Conservation (phyloP, 352 stramenopile species). For the Pythium graminicola region DNA sequence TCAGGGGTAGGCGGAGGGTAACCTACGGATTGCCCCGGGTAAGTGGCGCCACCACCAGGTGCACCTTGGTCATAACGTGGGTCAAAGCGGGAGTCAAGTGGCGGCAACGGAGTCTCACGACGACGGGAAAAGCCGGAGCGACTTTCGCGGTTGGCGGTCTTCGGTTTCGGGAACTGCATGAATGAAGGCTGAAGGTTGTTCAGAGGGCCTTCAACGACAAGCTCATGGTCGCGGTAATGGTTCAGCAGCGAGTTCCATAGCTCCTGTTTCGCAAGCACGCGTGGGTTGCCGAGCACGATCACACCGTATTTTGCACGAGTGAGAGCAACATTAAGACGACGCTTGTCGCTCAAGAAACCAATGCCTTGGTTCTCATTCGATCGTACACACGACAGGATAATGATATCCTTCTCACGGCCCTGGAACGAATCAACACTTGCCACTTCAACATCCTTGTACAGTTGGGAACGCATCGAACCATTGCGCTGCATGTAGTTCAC, state of each 20-base stretch:
- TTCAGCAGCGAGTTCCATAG: conserved; percentile 87
- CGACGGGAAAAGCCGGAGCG: conserved; percentile 35
- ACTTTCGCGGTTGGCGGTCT: conserved; percentile 33
- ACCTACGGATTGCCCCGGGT: conserved; percentile 22
- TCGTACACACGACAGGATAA: conserved; percentile 97
- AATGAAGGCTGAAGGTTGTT: conserved; percentile 95
- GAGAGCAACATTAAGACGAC: conserved; percentile 87
- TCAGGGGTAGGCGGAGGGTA: conserved; percentile 36
- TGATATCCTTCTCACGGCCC: conserved; percentile 97
- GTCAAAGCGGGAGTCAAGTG: conserved; percentile 81
- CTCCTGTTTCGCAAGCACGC: conserved; percentile 65
- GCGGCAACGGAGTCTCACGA: conserved; percentile 45
- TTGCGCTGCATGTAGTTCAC: conserved; percentile 95
- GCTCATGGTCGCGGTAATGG: conserved; percentile 95
- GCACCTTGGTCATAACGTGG: conserved; percentile 64
- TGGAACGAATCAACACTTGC: conserved; percentile 98
- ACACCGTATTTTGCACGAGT: conserved; percentile 85
- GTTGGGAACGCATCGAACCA: conserved; percentile 42
- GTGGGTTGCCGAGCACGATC: conserved; percentile 79
- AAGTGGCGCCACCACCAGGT: conserved; percentile 10
- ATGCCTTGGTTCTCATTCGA: conserved; percentile 72
- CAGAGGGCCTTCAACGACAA: conserved; percentile 95
- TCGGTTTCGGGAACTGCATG: conserved; percentile 93
- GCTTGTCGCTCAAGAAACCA: conserved; percentile 87
- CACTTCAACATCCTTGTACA: conserved; percentile 85